Conservation (phyloP, 768 basidiomycete species). For the Suillus occidentalis region DNA sequence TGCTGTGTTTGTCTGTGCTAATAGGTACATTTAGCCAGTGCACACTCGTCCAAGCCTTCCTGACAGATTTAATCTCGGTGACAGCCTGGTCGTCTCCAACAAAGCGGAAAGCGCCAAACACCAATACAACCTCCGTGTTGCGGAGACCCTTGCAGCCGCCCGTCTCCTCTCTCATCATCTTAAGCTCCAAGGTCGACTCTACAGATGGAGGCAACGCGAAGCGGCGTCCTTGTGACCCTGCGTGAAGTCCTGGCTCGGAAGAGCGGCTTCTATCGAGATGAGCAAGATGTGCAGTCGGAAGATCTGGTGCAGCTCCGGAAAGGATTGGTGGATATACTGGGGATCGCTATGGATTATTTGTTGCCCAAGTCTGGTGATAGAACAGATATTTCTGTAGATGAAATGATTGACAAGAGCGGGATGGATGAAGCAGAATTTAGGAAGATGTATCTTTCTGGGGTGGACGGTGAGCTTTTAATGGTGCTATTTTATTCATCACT, state of each 20-base stretch:
- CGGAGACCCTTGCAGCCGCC: conserved; percentile 85
- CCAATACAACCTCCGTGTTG: conserved; percentile 87
- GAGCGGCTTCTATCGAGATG: background rate
- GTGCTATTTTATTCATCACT: background rate
- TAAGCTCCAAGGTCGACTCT: conserved; percentile 39
- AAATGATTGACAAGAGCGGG: conserved; percentile 69
- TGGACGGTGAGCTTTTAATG: conserved; percentile 56
- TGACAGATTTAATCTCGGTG: background rate
- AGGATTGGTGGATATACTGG: conserved; percentile 48
- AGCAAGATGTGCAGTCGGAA: background rate
- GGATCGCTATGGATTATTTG: conserved; percentile 46
- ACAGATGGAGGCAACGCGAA: conserved; percentile 16
- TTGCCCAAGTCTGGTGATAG: conserved; percentile 27
- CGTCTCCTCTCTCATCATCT: conserved; percentile 67
- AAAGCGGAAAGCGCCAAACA: conserved; percentile 75
- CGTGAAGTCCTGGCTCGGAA: conserved; percentile 5
- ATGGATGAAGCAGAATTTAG: conserved; percentile 55
- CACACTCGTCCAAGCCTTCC: conserved; percentile 78
- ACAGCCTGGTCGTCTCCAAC: conserved; percentile 66
- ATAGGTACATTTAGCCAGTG: conserved; percentile 20
- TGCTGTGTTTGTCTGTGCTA: conserved; percentile 30
- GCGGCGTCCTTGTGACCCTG: background rate
- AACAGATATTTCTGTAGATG: conserved; percentile 19
- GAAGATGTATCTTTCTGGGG: conserved; percentile 74
- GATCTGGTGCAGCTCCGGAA: conserved; percentile 35